A percentile compares a stretch with the other conserved stretches of the same genome.
phyloP scores from a whole-genome alignment of 495 filamentous ascomycete species.

The Aspergillus conjunctus region DNA sequence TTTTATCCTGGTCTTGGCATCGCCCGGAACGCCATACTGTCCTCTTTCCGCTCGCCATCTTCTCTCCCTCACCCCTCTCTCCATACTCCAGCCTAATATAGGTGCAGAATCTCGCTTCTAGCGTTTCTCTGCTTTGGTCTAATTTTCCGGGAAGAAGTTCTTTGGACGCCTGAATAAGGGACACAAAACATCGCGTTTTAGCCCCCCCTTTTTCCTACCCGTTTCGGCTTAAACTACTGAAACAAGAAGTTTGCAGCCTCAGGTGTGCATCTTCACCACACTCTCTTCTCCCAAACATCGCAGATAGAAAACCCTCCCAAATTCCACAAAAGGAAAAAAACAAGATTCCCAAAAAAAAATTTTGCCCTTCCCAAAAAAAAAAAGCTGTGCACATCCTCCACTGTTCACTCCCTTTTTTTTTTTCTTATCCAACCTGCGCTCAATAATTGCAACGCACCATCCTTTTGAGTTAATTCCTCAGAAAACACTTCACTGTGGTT shows the following conservation, averaged over 20 bases:
- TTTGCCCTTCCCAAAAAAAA: constrained; percentile 18
- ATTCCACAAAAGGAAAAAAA: constrained; percentile 28
- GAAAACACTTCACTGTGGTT: constrained; percentile 53
- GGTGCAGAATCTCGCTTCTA: constrained; percentile 26
- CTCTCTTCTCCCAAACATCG: constrained; percentile 30
- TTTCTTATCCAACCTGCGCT: constrained; percentile 24
- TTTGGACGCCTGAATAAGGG: constrained; percentile 23
- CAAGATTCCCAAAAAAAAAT: constrained; percentile 30
- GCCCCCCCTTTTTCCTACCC: constrained; percentile 12
- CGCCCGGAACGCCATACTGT: constrained; percentile 40
- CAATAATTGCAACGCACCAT: constrained; percentile 15
- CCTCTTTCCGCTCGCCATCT: constrained; percentile 33
- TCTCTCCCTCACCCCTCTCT: constrained; percentile 29
- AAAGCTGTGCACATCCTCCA: constrained; percentile 19
- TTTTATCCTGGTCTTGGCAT: constrained; percentile 53
- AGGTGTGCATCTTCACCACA: constrained; percentile 29
- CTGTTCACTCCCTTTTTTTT: constrained; percentile 30
- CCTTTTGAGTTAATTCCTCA: constrained; percentile 18
- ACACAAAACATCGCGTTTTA: constrained; percentile 20
- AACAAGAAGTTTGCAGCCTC: constrained; percentile 35
- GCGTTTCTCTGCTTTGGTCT: constrained; percentile 21
- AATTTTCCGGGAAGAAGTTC: constrained; percentile 25
- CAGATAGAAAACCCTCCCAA: constrained; percentile 41
- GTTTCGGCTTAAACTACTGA: constrained; percentile 34
- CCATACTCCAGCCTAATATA: constrained; percentile 24